A percentile compares a stretch with the other conserved stretches of the same genome.
phyloP scores from a whole-genome alignment of 192 early-diverging fungal species.

The Rhizoclosmatium globosum region DNA sequence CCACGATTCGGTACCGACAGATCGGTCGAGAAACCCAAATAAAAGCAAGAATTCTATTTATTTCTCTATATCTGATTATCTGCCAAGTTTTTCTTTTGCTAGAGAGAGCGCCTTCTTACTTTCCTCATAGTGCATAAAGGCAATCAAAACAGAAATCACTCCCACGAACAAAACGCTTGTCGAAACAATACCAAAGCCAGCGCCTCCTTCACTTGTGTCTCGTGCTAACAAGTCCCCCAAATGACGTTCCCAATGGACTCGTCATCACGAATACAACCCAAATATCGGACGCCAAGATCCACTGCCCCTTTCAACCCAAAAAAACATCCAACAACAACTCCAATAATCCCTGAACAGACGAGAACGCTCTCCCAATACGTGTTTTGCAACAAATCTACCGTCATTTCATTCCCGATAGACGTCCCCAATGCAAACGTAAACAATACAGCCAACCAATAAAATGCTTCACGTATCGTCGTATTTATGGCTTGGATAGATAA shows the following conservation, averaged over 20 bases:
- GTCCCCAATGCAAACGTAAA: conserved; percentile 12
- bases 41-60: too few relatives aligned
- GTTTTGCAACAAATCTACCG: not conserved
- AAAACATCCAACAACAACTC: not conserved
- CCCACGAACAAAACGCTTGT: not conserved
- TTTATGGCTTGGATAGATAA: conserved; percentile 3
- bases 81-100: too few relatives aligned
- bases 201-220: not conserved
- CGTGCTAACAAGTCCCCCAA: not conserved
- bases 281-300: not conserved
- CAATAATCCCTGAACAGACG: not conserved
- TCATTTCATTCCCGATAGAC: not conserved
- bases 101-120: not conserved
- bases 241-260: not conserved
- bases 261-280: not conserved
- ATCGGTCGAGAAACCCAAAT: too few relatives aligned
- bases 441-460: not conserved
- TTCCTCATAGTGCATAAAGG: not conserved
- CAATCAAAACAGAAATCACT: not conserved
- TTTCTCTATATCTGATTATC: too few relatives aligned
- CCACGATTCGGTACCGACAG: too few relatives aligned
- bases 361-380: conserved; percentile 2
- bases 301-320: not conserved
- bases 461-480: not conserved
- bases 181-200: not conserved